These are phyloP conservation scores for Ramaria sp. DNA, from an alignment of 768 basidiomycete genomes.

Conservation along the genomic window DNA sequence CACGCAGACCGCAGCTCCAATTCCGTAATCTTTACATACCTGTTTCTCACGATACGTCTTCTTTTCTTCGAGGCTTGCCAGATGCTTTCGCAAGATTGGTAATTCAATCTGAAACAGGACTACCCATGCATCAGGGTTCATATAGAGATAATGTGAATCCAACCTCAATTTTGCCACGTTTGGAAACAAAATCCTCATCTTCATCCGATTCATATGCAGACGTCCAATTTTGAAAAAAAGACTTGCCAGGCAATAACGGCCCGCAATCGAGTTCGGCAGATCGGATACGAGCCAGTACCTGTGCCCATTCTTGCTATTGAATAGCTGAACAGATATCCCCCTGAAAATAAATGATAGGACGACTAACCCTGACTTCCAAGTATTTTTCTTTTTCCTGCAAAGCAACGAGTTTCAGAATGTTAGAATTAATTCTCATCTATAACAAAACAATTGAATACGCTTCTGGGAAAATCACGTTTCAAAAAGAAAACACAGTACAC, in stretches of 20 bases:
- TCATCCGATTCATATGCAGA: background rate
- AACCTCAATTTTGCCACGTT: background rate
- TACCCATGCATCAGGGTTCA: background rate
- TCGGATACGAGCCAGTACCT: background rate
- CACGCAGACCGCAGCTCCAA: background rate
- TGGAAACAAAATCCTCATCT: background rate
- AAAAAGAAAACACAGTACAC: no score
- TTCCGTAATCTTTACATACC: background rate
- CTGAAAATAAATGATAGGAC: background rate
- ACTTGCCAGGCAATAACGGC: background rate
- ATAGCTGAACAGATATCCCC: background rate
- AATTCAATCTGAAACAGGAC: background rate
- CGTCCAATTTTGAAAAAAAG: background rate
- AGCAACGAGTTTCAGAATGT: background rate
- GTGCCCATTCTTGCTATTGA: background rate
- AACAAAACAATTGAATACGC: no score
- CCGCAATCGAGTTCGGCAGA: background rate
- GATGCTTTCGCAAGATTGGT: background rate
- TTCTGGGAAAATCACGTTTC: no score
- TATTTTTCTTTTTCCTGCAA: background rate
- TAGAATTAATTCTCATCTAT: background rate
- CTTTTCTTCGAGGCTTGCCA: background rate
- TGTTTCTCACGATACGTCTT: constrained; percentile 4
- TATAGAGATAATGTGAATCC: background rate
- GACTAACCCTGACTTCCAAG: background rate